Base-by-base conservation (phyloP, 164 flowering plant species). In the Protea cynaroides region DNA sequence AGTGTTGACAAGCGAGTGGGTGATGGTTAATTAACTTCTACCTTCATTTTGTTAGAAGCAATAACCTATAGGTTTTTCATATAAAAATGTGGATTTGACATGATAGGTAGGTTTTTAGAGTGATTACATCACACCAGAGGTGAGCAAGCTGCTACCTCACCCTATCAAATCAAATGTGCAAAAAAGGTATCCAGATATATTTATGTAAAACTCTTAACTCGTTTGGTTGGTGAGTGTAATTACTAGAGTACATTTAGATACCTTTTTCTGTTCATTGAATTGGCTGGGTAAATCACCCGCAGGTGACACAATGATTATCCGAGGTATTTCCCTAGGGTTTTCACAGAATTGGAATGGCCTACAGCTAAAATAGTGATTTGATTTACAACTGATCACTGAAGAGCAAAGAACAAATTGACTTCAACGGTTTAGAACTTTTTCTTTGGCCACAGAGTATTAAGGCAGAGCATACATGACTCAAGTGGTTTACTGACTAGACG, bases 1-100 rank as follows among this genome's bases (percentile, higher is more conserved):
- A 18, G 79, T 85, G 43, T 53, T 94, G 63, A 61, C 84, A 47
- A 91, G 83, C 59, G 67, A 75, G 98, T 93, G 82, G 65, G 89
- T 72, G 11, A 17, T 29, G 34, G 34, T 29, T 29, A 29, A 2
- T 3, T 29, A 29, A 29, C 34, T 29, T 29, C 34, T 29, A 29
- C 34, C 34, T 29, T 29, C 5, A 3, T 55, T 19, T 6, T 46
- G 50, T 51, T 54, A 40, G 38, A 51, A 22, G 34, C 25, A 38
- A 37, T 22, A 23, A 13, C 21, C 8, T 25, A 11, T 46, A 43
- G 46, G 55, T 18, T 54, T 40, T n/a, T 59, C 18, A 52, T 36
- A 60, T 52, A 51, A n/a, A 53, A 13, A 24, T 59, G 53, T 37
- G 11, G 36, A 25, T n/a, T 29, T 4, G 52, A n/a, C 34, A 54